Evolutionary conservation across 768 basidiomycete genomes (phyloP).

Genomic region (Cyclocybe cylindracea): DNA sequence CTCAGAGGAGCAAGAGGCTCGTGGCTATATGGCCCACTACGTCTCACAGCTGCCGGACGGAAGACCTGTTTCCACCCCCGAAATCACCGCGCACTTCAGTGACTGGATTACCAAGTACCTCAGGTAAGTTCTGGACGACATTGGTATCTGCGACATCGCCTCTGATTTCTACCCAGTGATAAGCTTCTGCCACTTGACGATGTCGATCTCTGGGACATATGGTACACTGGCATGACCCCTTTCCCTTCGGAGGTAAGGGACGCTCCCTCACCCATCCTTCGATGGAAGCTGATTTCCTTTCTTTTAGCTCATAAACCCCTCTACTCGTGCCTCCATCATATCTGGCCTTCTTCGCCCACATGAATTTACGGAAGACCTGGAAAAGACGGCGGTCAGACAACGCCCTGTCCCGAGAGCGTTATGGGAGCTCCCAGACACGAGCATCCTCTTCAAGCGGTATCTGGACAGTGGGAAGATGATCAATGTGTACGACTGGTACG

Average conservation of each 20-base stretch:
- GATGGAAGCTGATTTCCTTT: neutral
- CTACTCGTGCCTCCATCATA: conserved; percentile 59
- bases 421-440: conserved; percentile 69
- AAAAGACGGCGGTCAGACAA: neutral
- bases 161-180: conserved; percentile 31
- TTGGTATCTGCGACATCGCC: neutral
- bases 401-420: conserved; percentile 23
- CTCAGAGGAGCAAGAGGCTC: conserved; percentile 31
- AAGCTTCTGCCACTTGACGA: conserved; percentile 50
- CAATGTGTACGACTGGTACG: conserved; percentile 89
- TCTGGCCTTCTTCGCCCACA: conserved; percentile 62
- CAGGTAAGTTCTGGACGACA: conserved; percentile 35
- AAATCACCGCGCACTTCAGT: conserved; percentile 33
- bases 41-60: conserved; percentile 17
- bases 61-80: conserved; percentile 1
- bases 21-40: conserved; percentile 18
- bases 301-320: conserved; percentile 67
- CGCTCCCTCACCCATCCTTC: neutral
- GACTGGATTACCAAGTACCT: conserved; percentile 55
- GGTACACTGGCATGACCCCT: conserved; percentile 67
- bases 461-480: conserved; percentile 79
- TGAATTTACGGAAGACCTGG: conserved; percentile 38
- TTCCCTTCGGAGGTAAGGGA: conserved; percentile 66
- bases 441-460: conserved; percentile 76
- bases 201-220: conserved; percentile 62